These are phyloP conservation scores for Suillus clintonianus DNA, from an alignment of 768 basidiomycete genomes.

Conservation along the genomic window DNA sequence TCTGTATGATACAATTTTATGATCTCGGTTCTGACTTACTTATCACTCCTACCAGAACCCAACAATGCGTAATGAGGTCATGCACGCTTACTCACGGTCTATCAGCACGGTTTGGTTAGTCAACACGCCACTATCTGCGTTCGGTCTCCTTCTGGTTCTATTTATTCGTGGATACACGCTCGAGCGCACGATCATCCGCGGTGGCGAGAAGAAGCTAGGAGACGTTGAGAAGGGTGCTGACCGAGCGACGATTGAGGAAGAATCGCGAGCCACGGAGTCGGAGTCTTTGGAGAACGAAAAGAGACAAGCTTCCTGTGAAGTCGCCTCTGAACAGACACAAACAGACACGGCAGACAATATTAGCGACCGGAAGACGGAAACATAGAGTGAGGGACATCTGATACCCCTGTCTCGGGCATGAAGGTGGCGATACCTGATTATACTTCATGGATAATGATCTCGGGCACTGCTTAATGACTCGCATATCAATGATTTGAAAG, in stretches of 20 bases:
- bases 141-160: slow-evolving; percentile 34
- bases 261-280: neutral
- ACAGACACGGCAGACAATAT: neutral
- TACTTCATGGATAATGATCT: neutral
- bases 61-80: slow-evolving; percentile 30
- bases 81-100: slow-evolving; percentile 39
- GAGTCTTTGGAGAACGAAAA: slow-evolving; percentile 2
- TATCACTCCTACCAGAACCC: slow-evolving; percentile 23
- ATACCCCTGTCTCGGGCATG: neutral
- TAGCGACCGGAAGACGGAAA: slow-evolving; percentile 3
- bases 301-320: neutral
- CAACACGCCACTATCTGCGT: slow-evolving; percentile 31
- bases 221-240: slow-evolving; percentile 32
- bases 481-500: neutral
- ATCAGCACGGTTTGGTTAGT: slow-evolving; percentile 43
- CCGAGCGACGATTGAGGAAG: neutral
- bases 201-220: slow-evolving; percentile 12
- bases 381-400: neutral
- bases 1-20: slow-evolving; percentile 14
- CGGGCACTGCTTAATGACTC: neutral
- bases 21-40: neutral
- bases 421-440: neutral
- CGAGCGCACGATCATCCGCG: slow-evolving; percentile 25
- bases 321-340: slow-evolving; percentile 4
- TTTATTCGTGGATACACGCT: slow-evolving; percentile 39